These are phyloP conservation scores for Epichloe sp. DNA, from an alignment of 2,329 filamentous ascomycete species.

Conservation along the genomic window DNA sequence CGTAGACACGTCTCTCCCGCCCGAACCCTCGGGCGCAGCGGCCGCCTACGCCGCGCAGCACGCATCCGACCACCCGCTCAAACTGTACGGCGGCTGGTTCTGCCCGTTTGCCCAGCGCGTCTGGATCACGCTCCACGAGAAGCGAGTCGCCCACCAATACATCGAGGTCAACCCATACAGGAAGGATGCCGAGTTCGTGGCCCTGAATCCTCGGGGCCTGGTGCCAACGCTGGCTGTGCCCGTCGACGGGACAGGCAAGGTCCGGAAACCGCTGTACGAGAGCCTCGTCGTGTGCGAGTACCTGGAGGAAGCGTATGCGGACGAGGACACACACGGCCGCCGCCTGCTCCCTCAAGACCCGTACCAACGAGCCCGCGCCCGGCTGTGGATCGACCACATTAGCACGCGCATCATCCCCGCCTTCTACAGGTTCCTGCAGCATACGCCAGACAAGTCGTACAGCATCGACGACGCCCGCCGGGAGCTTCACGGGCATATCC, in stretches of 20 bases:
- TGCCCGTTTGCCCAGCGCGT: slow-evolving; percentile 57
- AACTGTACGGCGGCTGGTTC: slow-evolving; percentile 66
- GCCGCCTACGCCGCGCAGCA: slow-evolving; percentile 33
- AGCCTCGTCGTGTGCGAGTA: slow-evolving; percentile 63
- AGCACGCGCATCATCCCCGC: slow-evolving; percentile 52
- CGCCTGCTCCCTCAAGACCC: slow-evolving; percentile 45
- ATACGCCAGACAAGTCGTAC: slow-evolving; percentile 35
- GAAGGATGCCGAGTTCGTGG: slow-evolving; percentile 54
- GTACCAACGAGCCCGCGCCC: slow-evolving; percentile 50
- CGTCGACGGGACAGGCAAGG: slow-evolving; percentile 13
- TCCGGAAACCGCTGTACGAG: slow-evolving; percentile 53
- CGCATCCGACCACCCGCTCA: slow-evolving; percentile 36
- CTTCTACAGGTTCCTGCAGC: slow-evolving; percentile 51
- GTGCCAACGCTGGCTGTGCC: slow-evolving; percentile 55
- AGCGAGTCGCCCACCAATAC: slow-evolving; percentile 59
- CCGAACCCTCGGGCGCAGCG: slow-evolving; percentile 35
- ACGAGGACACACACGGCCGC: slow-evolving; percentile 26
- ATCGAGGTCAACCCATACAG: slow-evolving; percentile 68
- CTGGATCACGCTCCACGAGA: slow-evolving; percentile 63
- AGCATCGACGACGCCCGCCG: slow-evolving; percentile 38
- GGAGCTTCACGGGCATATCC: slow-evolving; percentile 46
- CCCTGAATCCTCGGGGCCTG: slow-evolving; percentile 61
- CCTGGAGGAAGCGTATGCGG: slow-evolving; percentile 55
- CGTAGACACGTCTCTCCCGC: slow-evolving; percentile 35
- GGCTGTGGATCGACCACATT: slow-evolving; percentile 66